These are phyloP conservation scores for Nakataea oryzae DNA, from an alignment of 2,329 filamentous ascomycete species.

Conservation along the genomic window DNA sequence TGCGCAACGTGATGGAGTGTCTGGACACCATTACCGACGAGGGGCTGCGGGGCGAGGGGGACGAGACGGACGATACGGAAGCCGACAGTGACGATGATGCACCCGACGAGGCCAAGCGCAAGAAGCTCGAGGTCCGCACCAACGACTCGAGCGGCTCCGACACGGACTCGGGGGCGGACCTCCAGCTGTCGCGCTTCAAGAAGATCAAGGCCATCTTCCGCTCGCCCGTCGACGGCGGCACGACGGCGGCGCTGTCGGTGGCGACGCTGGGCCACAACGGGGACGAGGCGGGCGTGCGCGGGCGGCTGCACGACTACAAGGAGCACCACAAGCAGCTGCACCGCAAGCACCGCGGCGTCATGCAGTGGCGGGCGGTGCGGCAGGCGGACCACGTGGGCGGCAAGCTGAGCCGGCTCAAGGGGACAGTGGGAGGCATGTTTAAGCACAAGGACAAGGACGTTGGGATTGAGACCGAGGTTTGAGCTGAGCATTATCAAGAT, in stretches of 20 bases:
- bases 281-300: conserved; percentile 27
- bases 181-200: conserved; percentile 6
- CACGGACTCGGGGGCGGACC: too few species aligned
- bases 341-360: conserved; percentile 55
- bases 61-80: conserved; percentile 9
- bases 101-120: conserved; percentile 7
- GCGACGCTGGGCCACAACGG: conserved; percentile 6
- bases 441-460: conserved; percentile 46
- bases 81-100: conserved; percentile 14
- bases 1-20: conserved; percentile 53
- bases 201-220: conserved; percentile 13
- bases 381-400: conserved; percentile 39
- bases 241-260: conserved; percentile 5
- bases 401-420: conserved; percentile 44
- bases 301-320: conserved; percentile 49
- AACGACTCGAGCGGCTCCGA: conserved; percentile 9
- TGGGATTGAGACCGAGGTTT: conserved; percentile 62
- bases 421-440: conserved; percentile 46
- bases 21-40: conserved; percentile 51
- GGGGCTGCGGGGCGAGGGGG: conserved; percentile 21
- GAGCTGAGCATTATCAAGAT: too few species aligned
- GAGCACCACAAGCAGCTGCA: conserved; percentile 49
- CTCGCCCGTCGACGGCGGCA: conserved; percentile 14
- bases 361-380: conserved; percentile 59
- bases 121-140: conserved; percentile 22